Conservation (phyloP, 73 alveolate species). For the Paramecium octaurelia region DNA sequence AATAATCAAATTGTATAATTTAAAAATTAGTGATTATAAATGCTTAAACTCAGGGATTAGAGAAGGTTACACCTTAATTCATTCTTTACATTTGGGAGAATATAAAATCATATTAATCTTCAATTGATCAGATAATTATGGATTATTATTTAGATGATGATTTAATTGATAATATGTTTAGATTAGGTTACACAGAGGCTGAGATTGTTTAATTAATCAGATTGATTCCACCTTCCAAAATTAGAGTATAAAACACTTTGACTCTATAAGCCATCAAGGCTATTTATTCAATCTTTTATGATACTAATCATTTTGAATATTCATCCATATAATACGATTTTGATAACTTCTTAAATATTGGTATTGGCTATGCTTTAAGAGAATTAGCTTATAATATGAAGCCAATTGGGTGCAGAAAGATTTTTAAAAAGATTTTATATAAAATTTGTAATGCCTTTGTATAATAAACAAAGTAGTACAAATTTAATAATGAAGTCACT, state of each 20-base stretch:
- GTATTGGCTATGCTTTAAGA: constrained; percentile 41
- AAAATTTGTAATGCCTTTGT: neutral
- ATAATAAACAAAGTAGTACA: neutral
- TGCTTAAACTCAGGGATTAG: neutral
- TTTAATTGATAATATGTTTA: neutral
- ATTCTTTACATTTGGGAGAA: neutral
- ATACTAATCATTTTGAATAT: neutral
- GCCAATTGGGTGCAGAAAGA: neutral
- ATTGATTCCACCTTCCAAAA: constrained; percentile 38
- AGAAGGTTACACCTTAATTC: neutral
- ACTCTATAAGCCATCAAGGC: constrained; percentile 2
- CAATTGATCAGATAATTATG: constrained; percentile 2
- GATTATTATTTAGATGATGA: constrained; percentile 37
- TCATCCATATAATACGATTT: neutral
- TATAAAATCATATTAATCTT: neutral
- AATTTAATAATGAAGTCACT: neutral
- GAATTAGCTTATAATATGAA: neutral
- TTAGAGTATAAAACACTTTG: neutral
- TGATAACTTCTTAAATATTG: constrained; percentile 42
- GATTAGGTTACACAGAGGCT: constrained; percentile 12
- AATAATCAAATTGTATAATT: neutral
- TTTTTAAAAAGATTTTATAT: neutral
- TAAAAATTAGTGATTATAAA: neutral
- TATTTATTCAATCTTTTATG: neutral
- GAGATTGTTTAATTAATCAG: constrained; percentile 21